Conservation (phyloP, 805 yeast genomes). For the Ogataea pilisensis region DNA sequence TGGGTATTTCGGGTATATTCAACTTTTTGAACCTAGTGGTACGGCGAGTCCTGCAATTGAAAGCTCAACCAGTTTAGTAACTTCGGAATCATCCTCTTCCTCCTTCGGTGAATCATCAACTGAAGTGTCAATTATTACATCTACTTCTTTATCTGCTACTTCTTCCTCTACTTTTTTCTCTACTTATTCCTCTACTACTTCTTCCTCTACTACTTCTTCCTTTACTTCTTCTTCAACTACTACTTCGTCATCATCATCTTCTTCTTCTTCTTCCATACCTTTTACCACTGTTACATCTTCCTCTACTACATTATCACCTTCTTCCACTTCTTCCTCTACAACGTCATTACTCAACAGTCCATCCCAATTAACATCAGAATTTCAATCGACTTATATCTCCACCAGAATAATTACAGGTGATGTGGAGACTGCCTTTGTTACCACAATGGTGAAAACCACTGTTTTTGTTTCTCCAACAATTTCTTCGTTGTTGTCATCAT, state of each 20-base stretch:
- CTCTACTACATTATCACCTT: constrained; percentile 9
- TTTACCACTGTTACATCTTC: constrained; percentile 9
- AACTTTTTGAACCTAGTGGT: constrained; percentile 2
- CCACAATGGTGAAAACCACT: constrained; percentile 19
- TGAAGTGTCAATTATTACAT: constrained; percentile 1
- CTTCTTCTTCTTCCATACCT: constrained; percentile 10
- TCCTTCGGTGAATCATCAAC: constrained; percentile 2
- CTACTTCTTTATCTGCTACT: constrained; percentile 4
- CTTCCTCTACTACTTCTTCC: constrained; percentile 20
- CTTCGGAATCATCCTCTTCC: neutral
- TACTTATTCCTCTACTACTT: constrained; percentile 5
- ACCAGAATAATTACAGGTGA: constrained; percentile 20
- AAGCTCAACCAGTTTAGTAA: neutral
- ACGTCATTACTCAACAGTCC: constrained; percentile 10
- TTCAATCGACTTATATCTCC: constrained; percentile 15
- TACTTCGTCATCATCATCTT: constrained; percentile 7
- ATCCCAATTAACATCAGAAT: constrained; percentile 5
- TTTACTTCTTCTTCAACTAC: constrained; percentile 11
- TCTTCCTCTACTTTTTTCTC: constrained; percentile 5
- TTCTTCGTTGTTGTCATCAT: constrained; percentile 7
- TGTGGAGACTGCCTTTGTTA: constrained; percentile 19
- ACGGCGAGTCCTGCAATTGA: neutral
- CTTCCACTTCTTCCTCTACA: constrained; percentile 10
- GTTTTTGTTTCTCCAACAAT: constrained; percentile 10
- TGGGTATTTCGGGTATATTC: constrained; percentile 24